Evolutionary conservation across 2,329 filamentous ascomycete species (phyloP), one percentile per base, ranked within the genome.

Genomic region (Aspergillus vadensis): DNA sequence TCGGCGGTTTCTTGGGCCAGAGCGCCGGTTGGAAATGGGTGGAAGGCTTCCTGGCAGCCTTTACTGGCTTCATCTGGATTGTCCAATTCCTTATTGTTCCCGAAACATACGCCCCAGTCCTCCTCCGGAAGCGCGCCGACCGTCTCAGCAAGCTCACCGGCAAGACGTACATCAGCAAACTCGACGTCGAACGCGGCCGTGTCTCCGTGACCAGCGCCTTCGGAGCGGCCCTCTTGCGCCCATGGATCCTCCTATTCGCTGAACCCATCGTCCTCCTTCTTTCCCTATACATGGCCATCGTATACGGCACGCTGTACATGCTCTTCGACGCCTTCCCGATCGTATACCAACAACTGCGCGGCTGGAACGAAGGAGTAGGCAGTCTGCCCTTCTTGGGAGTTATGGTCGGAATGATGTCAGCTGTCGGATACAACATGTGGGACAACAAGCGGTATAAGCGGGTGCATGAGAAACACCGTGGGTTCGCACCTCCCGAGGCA

Each of bases 261-360:
- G 71, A 73, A 15, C 71, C 71, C 12, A 74, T 74, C 27, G 67
- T 72, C 44, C 64, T 73, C 50, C 57, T 73, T n/a, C 59, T 73
- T 8, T 71, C 71, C 14, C 51, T 70, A 1, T 73, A 73, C 49
- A 70, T 71, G 63, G 55, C 55, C 30, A 49, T 57, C 36, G 12
- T 57, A 4, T 57, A 57, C 15, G 55, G 55, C 25, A 57, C 55
- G 2, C 55, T 57, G 17, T 57, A 57, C 47, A 57, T 57, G 55
- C 36, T 57, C 15, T 57, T 57, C 38, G 48, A 43, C 55, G 55
- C 55, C 15, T 57, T 57, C 36, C 55, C 55, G 9, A 57, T 57
- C 23, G 55, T 57, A 2, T 57, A 50, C 32, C 44, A 57, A 23
- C 19, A 27, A n/a, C 9, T 51, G 9, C 44, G 48, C 10, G 47